phyloP scores from a whole-genome alignment of 2,329 filamentous ascomycete species.

The Amphichorda felina region DNA sequence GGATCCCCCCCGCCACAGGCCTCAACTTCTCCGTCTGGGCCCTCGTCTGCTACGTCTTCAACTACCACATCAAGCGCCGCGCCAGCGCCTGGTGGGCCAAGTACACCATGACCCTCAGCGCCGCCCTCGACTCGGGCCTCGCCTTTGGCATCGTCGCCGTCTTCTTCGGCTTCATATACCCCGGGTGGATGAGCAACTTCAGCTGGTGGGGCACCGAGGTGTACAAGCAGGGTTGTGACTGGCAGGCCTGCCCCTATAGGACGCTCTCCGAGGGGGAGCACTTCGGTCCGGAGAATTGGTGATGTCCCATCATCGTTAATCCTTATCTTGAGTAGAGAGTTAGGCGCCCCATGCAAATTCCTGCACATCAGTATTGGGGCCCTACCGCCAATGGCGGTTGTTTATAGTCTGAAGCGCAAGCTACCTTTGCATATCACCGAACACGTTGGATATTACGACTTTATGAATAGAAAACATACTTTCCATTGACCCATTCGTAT shows the following conservation, averaged over 20 bases:
- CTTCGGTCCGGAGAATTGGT: slow-evolving; percentile 57
- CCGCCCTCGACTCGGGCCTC: slow-evolving; percentile 70
- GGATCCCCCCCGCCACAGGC: slow-evolving; percentile 79
- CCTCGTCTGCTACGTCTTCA: slow-evolving; percentile 76
- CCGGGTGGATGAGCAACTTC: slow-evolving; percentile 60
- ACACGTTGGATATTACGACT: too few relatives aligned
- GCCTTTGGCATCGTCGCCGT: slow-evolving; percentile 75
- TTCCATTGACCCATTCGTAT: too few relatives aligned
- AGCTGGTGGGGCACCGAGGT: slow-evolving; percentile 85
- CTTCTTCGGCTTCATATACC: slow-evolving; percentile 80
- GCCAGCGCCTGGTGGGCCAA: slow-evolving; percentile 76
- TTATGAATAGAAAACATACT: too few relatives aligned
- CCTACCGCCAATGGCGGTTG: background rate
- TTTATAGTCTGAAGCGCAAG: slow-evolving; percentile 1
- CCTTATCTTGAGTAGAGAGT: too few relatives aligned
- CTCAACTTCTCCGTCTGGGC: slow-evolving; percentile 86
- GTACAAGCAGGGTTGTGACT: slow-evolving; percentile 76
- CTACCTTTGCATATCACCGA: too few relatives aligned
- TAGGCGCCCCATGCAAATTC: too few relatives aligned
- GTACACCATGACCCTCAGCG: slow-evolving; percentile 81
- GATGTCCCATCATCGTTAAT: too few relatives aligned
- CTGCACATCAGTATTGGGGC: too few relatives aligned
- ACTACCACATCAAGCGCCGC: slow-evolving; percentile 58
- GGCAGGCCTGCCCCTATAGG: slow-evolving; percentile 65
- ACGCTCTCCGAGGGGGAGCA: slow-evolving; percentile 48